phyloP scores from a whole-genome alignment of 1,284 basidiomycete species.

The Schizophyllum commune region DNA sequence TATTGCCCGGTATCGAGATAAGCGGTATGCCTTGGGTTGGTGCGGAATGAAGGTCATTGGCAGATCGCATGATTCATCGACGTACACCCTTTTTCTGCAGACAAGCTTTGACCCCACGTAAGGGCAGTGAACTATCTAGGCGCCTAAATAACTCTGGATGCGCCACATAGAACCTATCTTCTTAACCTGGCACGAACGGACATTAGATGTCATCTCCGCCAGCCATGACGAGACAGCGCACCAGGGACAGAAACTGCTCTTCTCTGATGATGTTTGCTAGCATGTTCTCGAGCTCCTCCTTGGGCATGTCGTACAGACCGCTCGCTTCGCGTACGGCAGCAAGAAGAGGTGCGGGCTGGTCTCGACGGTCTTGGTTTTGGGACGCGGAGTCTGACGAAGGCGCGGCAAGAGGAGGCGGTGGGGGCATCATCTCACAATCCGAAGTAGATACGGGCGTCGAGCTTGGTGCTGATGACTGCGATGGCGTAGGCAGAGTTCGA shows the following conservation, averaged over 20 bases:
- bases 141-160: background rate
- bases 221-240: background rate
- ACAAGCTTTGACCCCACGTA: background rate
- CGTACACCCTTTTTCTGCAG: background rate
- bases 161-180: background rate
- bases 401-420: too few relatives aligned
- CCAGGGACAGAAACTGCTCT: background rate
- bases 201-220: background rate
- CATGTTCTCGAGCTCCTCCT: background rate
- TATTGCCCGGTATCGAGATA: too few relatives aligned
- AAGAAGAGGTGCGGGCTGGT: background rate
- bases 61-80: too few relatives aligned
- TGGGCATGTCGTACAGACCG: background rate
- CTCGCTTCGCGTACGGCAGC: background rate
- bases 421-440: background rate
- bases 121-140: background rate
- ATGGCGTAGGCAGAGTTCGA: background rate
- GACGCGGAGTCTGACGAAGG: background rate
- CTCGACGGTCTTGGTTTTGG: background rate
- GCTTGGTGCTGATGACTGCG: background rate
- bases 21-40: too few relatives aligned
- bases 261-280: background rate
- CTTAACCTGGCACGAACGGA: background rate
- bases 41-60: too few relatives aligned
- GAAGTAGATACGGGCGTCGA: background rate